Percentiles rank a stretch among this genome's conserved stretches.
These are phyloP conservation scores for Capsicum pubescens DNA, from an alignment of 257 asterid genomes.

Conservation along the genomic window DNA sequence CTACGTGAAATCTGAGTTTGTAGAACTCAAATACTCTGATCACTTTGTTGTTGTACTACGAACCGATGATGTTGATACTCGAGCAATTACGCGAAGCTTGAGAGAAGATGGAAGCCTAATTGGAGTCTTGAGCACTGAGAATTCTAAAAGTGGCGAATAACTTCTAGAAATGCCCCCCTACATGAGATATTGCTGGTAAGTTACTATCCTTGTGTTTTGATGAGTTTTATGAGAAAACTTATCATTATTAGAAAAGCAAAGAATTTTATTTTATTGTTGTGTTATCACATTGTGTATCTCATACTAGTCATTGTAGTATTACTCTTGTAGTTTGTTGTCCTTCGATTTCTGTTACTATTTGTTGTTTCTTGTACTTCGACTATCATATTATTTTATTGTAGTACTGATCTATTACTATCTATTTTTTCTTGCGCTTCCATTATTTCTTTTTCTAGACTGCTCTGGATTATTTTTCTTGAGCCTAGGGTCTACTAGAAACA, in stretches of 20 bases:
- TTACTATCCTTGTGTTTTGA: slow-evolving; percentile 1
- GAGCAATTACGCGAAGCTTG: slow-evolving; percentile 84
- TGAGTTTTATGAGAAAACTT: background rate
- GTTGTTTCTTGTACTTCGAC: too few species aligned
- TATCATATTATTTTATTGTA: too few species aligned
- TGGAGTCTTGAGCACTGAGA: too few species aligned
- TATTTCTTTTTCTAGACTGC: too few species aligned
- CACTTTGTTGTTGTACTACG: slow-evolving; percentile 21
- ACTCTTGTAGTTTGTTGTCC: too few species aligned
- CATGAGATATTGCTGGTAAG: slow-evolving; percentile 87
- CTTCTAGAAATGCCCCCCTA: background rate
- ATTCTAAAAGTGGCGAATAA: too few species aligned
- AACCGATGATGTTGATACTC: slow-evolving; percentile 94
- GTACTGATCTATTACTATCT: too few species aligned
- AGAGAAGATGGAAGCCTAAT: slow-evolving; percentile 76
- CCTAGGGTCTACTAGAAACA: too few species aligned
- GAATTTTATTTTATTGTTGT: background rate
- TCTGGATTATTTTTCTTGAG: too few species aligned
- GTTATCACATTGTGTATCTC: slow-evolving; percentile 51
- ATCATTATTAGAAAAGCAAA: slow-evolving; percentile 4
- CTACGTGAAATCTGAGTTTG: background rate
- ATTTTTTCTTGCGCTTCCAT: too few species aligned
- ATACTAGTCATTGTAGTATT: too few species aligned
- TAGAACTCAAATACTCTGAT: slow-evolving; percentile 16
- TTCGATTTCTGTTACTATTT: too few species aligned